These are phyloP conservation scores for Coffea humblotiana DNA, from an alignment of 305 asterid genomes.

Conservation along the genomic window DNA sequence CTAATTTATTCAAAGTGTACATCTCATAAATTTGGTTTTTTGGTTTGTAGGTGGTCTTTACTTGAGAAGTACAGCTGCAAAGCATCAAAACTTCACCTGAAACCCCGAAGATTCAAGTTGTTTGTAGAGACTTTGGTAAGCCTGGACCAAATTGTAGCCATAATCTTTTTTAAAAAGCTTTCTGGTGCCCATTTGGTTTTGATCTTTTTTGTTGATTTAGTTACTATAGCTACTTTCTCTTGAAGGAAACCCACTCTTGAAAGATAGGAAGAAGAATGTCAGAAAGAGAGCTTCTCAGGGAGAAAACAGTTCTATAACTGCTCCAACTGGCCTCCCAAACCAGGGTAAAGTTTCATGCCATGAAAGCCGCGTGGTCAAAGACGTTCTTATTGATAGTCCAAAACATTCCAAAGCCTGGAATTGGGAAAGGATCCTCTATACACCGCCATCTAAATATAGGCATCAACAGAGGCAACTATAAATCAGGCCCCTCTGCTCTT, in stretches of 20 bases:
- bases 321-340: constrained; percentile 45
- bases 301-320: constrained; percentile 51
- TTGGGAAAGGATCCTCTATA: constrained; percentile 68
- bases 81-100: constrained; percentile 98
- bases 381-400: constrained; percentile 79
- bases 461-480: constrained; percentile 52
- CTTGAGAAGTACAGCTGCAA: constrained; percentile 97
- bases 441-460: constrained; percentile 66
- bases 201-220: constrained; percentile 15
- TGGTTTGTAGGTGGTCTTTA: constrained; percentile 83
- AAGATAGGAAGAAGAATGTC: constrained; percentile 83
- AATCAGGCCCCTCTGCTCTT: constrained; percentile 53
- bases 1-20: neutral
- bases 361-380: constrained; percentile 61
- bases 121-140: constrained; percentile 93
- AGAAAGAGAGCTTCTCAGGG: constrained; percentile 66
- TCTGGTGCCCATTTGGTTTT: constrained; percentile 1
- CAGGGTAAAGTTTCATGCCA: constrained; percentile 55
- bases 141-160: constrained; percentile 14
- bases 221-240: constrained; percentile 29
- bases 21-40: neutral
- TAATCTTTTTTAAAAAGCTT: constrained; percentile 10
- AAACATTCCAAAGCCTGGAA: constrained; percentile 62
- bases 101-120: constrained; percentile 95
- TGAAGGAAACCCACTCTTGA: constrained; percentile 94